Evolutionary conservation across 1,284 basidiomycete species (phyloP).

Genomic region (Leccinum solheimii): DNA sequence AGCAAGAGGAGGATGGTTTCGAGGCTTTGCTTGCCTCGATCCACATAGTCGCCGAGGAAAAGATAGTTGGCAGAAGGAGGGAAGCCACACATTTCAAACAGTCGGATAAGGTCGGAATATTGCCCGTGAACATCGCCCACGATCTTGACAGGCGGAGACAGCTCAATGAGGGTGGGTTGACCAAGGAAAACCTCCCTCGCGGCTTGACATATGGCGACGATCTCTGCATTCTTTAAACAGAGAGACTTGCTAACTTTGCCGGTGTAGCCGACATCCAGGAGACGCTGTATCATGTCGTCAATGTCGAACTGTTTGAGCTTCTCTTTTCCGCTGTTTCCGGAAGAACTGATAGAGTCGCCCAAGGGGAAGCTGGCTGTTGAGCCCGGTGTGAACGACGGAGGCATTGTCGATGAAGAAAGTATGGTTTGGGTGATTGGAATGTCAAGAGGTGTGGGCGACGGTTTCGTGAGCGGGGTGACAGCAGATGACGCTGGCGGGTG

Average conservation of each 20-base stretch:
- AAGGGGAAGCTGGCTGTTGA: slow-evolving; percentile 44
- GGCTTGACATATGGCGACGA: slow-evolving; percentile 93
- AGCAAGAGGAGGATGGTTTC: slow-evolving; percentile 96
- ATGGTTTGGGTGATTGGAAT: slow-evolving; percentile 74
- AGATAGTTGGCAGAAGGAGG: slow-evolving; percentile 98
- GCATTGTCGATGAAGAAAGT: slow-evolving; percentile 56
- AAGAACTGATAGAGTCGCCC: slow-evolving; percentile 36
- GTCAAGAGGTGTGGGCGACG: slow-evolving; percentile 60
- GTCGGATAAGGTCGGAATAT: slow-evolving; percentile 95
- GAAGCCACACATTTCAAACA: slow-evolving; percentile 99
- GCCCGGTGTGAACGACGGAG: slow-evolving; percentile 44
- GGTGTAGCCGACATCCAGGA: slow-evolving; percentile 96
- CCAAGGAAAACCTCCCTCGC: slow-evolving; percentile 95
- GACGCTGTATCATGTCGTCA: slow-evolving; percentile 97
- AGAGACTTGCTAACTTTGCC: slow-evolving; percentile 98
- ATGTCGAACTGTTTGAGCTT: slow-evolving; percentile 80
- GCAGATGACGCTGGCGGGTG: slow-evolving; percentile 31
- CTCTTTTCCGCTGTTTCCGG: slow-evolving; percentile 54
- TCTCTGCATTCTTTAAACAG: slow-evolving; percentile 96
- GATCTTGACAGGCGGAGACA: slow-evolving; percentile 98
- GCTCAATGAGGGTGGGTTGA: slow-evolving; percentile 97
- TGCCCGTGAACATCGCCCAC: slow-evolving; percentile 99
- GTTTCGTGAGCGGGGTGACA: slow-evolving; percentile 41
- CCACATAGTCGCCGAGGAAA: slow-evolving; percentile 98
- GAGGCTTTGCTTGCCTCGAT: slow-evolving; percentile 97